Evolutionary conservation across 208 protist species (phyloP).

Genomic region (Trypanosoma avium): DNA sequence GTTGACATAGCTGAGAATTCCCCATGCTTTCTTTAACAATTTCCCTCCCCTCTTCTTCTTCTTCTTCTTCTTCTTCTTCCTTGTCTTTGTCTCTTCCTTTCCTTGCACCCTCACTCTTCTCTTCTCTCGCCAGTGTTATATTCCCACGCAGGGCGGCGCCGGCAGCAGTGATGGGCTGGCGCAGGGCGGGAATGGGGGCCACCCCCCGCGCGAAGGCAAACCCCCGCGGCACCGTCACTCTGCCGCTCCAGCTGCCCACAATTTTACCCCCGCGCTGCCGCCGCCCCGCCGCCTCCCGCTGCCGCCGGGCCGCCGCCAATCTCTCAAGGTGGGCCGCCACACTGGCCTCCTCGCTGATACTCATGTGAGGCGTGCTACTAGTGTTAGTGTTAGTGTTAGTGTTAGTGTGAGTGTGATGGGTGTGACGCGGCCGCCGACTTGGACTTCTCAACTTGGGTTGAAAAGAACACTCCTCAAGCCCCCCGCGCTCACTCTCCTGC

Average conservation of each 20-base stretch:
- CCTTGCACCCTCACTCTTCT: too few relatives aligned
- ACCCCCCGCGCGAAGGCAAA: constrained; percentile 39
- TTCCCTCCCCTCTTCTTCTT: not conserved
- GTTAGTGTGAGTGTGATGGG: too few relatives aligned
- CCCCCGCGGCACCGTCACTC: constrained; percentile 37
- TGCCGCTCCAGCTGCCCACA: constrained; percentile 31
- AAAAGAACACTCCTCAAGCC: constrained; percentile 50
- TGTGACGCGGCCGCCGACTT: not conserved
- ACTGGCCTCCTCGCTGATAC: constrained; percentile 31
- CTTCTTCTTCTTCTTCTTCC: not conserved
- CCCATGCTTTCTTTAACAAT: too few relatives aligned
- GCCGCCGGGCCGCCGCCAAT: constrained; percentile 36
- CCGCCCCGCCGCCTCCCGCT: constrained; percentile 27
- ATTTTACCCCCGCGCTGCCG: constrained; percentile 30
- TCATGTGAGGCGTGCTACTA: too few relatives aligned
- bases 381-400: too few relatives aligned
- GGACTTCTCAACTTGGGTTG: constrained; percentile 17
- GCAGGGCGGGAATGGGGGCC: constrained; percentile 49
- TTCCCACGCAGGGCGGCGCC: not conserved
- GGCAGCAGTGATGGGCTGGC: constrained; percentile 42
- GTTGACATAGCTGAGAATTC: too few relatives aligned
- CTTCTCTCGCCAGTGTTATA: not conserved
- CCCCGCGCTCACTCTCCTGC: constrained; percentile 27
- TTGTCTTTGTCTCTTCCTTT: not conserved
- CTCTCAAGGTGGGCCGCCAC: constrained; percentile 41